These are phyloP conservation scores for Rhytidhysteron rufulum DNA, from an alignment of 2,329 filamentous ascomycete genomes.

Conservation along the genomic window DNA sequence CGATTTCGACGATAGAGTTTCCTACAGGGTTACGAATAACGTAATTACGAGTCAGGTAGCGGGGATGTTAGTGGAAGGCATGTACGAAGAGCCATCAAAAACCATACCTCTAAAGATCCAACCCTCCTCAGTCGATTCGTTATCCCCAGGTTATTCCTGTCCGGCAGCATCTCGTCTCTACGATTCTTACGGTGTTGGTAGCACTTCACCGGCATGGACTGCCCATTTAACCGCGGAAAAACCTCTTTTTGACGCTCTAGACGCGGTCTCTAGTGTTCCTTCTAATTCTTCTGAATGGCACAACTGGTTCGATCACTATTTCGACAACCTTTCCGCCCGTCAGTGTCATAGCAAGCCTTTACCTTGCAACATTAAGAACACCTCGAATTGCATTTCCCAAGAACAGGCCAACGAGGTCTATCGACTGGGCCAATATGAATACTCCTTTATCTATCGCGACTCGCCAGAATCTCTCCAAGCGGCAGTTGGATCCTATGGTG, in stretches of 20 bases:
- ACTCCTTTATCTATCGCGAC: constrained; percentile 73
- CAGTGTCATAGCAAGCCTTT: constrained; percentile 72
- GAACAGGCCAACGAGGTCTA: constrained; percentile 66
- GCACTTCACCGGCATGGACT: constrained; percentile 52
- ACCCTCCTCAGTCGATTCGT: constrained; percentile 60
- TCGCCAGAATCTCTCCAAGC: constrained; percentile 59
- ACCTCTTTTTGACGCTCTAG: constrained; percentile 57
- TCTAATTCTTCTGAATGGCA: constrained; percentile 61
- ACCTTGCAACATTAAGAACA: constrained; percentile 59
- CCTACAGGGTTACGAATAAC: constrained; percentile 76
- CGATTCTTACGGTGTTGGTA: constrained; percentile 44
- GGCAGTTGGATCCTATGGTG: constrained; percentile 60
- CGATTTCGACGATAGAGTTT: constrained; percentile 42
- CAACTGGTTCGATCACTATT: constrained; percentile 74
- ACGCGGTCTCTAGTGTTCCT: constrained; percentile 64
- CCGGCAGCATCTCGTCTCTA: constrained; percentile 45
- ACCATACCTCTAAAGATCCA: constrained; percentile 43
- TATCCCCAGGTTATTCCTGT: constrained; percentile 72
- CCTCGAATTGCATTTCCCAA: constrained; percentile 58
- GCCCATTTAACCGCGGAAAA: constrained; percentile 58
- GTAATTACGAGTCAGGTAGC: constrained; percentile 78
- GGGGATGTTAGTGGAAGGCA: constrained; percentile 68
- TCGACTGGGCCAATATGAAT: constrained; percentile 75
- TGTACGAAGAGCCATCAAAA: constrained; percentile 38
- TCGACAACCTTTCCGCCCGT: constrained; percentile 74